These are phyloP conservation scores for Xylaria sp. DNA, from an alignment of 2,329 filamentous ascomycete genomes.

Conservation along the genomic window DNA sequence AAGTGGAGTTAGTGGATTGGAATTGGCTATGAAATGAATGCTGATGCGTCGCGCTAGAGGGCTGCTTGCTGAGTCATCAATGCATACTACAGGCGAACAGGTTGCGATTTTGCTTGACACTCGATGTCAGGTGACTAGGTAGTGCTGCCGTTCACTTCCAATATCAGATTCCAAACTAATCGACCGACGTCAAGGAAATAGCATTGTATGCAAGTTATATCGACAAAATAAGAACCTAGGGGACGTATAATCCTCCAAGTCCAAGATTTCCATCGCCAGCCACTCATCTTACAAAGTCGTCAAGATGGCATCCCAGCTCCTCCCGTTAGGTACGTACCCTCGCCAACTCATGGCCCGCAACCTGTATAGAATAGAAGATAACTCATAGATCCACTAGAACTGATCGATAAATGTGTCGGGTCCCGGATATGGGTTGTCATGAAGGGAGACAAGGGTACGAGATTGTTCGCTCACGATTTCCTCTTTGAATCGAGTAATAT, in stretches of 20 bases:
- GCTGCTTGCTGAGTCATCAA: background rate
- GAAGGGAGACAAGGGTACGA: constrained; percentile 95
- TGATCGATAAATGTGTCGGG: constrained; percentile 99
- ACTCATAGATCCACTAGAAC: constrained; percentile 67
- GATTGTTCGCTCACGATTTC: background rate
- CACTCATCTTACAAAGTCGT: background rate
- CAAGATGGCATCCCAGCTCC: constrained; percentile 76
- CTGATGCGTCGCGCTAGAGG: background rate
- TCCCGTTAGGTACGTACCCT: constrained; percentile 70
- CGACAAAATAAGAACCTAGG: background rate
- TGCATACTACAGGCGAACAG: no score
- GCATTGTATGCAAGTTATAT: background rate
- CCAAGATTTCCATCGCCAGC: background rate
- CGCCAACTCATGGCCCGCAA: background rate
- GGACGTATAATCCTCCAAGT: background rate
- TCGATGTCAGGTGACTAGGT: constrained; percentile 41
- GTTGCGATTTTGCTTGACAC: constrained; percentile 9
- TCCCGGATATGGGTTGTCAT: constrained; percentile 99
- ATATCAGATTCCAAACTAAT: constrained; percentile 6
- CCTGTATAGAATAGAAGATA: background rate
- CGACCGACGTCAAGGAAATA: background rate
- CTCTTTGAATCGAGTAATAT: background rate
- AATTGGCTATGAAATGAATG: background rate
- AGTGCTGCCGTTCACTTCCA: background rate
- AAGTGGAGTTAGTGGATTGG: background rate